Base-by-base conservation (phyloP, 306 rosid genomes). In the Sechiopsis laciniata region DNA sequence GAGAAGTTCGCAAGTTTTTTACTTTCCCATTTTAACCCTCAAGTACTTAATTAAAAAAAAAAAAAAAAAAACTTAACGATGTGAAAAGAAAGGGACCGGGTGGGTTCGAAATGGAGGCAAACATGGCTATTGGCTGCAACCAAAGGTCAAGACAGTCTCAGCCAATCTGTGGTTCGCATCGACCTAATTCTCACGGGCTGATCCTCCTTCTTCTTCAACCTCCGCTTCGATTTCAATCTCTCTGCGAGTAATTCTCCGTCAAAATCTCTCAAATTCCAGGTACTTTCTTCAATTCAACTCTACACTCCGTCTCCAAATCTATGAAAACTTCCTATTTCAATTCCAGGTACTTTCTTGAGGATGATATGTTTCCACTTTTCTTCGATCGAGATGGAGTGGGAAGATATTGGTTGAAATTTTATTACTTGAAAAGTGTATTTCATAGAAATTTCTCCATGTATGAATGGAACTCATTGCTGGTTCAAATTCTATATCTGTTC, bases 181-280 rank as follows among this genome's bases (percentile, higher is more conserved):
- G 13, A 20, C 50, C 50, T 2, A 63, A 63, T 7, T 32, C 48
- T n/a, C 45, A 22, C 69, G 2, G 10, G 21, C 21, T 26, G 6
- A 62, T 2, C 7, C 29, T 65, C n/a, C 29, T 65, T n/a, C 71
- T 37, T 19, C 71, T 65, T 40, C 53, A 17, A 16, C 15, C 46
- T 16, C 69, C 69, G 14, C 20, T 15, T 46, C 6, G 32, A 66
- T 26, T 45, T 13, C 15, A 42, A 66, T 40, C 56, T n/a, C 73
- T 61, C 17, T 24, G 19, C 16, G 45, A 12, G 11, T 6, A 29
- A 61, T 61, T 61, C 10, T 35, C 20, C 32, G 32, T 5, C 62
- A 57, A 57, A 32, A 32, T 57, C 32, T 19, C 45, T 61, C 67
- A 26, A 61, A 61, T 61, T 61, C 15, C 45, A 59, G 65, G 65